Conservation (phyloP, 352 stramenopile species). For the Elongisporangium prolatum region DNA sequence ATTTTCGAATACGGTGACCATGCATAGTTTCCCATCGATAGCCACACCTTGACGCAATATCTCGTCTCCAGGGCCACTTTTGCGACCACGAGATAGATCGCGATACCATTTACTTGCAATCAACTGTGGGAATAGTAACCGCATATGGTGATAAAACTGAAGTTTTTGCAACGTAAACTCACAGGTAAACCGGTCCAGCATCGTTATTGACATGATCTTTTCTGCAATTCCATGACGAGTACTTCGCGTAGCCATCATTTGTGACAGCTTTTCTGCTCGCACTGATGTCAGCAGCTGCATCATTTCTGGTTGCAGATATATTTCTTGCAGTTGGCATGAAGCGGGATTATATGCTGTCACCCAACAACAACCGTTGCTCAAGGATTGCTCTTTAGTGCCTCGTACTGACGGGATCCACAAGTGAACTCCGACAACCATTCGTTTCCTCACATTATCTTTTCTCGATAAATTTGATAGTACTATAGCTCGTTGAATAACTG, state of each 20-base stretch:
- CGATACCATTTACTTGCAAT: slow-evolving; percentile 55
- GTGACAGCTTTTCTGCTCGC: background rate
- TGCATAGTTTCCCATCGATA: slow-evolving; percentile 43
- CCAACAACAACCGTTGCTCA: slow-evolving; percentile 24
- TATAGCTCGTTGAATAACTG: slow-evolving; percentile 17
- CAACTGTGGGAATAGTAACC: slow-evolving; percentile 41
- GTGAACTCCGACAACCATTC: slow-evolving; percentile 49
- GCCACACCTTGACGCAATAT: slow-evolving; percentile 48
- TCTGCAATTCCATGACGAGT: slow-evolving; percentile 28
- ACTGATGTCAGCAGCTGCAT: slow-evolving; percentile 37
- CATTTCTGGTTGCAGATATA: slow-evolving; percentile 73
- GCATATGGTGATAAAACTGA: slow-evolving; percentile 63
- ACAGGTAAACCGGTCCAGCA: slow-evolving; percentile 70
- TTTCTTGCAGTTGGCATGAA: slow-evolving; percentile 25
- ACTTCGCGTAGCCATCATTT: slow-evolving; percentile 8
- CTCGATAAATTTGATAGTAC: slow-evolving; percentile 20
- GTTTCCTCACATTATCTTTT: slow-evolving; percentile 8
- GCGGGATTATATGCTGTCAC: slow-evolving; percentile 53
- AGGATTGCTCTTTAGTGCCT: background rate
- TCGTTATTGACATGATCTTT: slow-evolving; percentile 42
- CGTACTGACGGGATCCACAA: slow-evolving; percentile 17
- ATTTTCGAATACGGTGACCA: slow-evolving; percentile 68
- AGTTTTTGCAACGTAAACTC: slow-evolving; percentile 66
- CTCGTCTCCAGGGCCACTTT: slow-evolving; percentile 67
- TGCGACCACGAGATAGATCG: slow-evolving; percentile 46